Evolutionary conservation across 108 stramenopile species (phyloP).

Genomic region (Skeletonema menzelii): DNA sequence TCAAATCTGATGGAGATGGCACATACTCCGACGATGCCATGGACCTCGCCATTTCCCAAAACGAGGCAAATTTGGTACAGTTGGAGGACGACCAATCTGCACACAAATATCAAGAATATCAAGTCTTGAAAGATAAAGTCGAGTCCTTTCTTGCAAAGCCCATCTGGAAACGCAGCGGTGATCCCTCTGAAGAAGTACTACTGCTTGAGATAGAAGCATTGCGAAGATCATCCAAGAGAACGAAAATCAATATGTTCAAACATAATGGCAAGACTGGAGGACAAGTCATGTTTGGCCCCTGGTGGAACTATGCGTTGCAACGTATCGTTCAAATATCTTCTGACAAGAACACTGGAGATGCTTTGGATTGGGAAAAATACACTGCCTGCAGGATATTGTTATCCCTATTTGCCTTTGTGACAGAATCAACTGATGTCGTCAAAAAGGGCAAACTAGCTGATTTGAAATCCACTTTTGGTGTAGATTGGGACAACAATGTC

Average conservation of each 20-base stretch:
- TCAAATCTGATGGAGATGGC: not conserved
- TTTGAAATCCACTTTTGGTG: slow-evolving; percentile 9
- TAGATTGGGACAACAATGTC: slow-evolving; percentile 20
- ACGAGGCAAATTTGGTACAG: not conserved
- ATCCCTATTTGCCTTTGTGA: slow-evolving; percentile 22
- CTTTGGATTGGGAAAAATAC: slow-evolving; percentile 6
- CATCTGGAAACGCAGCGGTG: slow-evolving; percentile 9
- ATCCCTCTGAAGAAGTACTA: slow-evolving; percentile 13
- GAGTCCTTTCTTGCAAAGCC: slow-evolving; percentile 3
- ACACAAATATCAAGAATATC: slow-evolving; percentile 7
- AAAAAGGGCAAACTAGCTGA: slow-evolving; percentile 7
- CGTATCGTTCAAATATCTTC: slow-evolving; percentile 12
- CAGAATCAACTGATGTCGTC: slow-evolving; percentile 14
- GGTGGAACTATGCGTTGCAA: slow-evolving; percentile 32
- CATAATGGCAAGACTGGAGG: slow-evolving; percentile 12
- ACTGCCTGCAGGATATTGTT: slow-evolving; percentile 19
- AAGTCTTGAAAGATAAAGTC: not conserved
- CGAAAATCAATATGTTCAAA: slow-evolving; percentile 19
- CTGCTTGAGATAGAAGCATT: slow-evolving; percentile 17
- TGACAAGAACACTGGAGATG: not conserved
- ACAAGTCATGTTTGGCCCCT: slow-evolving; percentile 27
- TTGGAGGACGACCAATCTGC: not conserved
- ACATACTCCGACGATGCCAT: slow-evolving; percentile 15
- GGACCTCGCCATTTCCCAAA: slow-evolving; percentile 10
- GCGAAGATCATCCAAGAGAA: slow-evolving; percentile 9